Base-by-base conservation (phyloP, 2,329 filamentous ascomycete species). In the Apiospora malaysiana region DNA sequence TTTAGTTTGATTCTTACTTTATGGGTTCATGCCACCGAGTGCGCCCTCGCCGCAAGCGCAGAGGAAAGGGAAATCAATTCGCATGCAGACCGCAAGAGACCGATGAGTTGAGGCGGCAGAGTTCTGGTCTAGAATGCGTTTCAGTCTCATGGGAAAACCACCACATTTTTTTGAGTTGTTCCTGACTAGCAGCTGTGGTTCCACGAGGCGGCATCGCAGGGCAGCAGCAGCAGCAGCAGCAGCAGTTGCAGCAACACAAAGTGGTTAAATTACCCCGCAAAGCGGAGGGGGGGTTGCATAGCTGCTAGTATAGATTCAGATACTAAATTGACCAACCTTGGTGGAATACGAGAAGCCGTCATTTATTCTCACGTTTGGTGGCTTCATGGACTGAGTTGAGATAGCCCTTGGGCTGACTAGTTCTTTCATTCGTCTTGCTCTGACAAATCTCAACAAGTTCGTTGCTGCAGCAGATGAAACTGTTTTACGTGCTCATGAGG, bases 1-100 rank as follows among this genome's bases (percentile, higher is more conserved):
- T 14, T 37, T 59, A 40, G 56, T 63, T 63, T n/a, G 21, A 63
- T 63, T 63, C 56, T 63, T 63, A 63, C 56, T 63, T 63, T 63
- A 32, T 32, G 56, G 56, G 56, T 63, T 63, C 32, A 63, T 63
- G 56, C 32, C 56, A 63, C 37, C 32, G 56, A 63, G 56, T 21
- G 16, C 56, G 56, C 56, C 32, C 56, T 40, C 56, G 18, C 56
- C 56, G 32, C 56, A 63, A 23, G 56, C 56, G 56, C 56, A 63
- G 32, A n/a, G 16, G 7, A 4, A 10, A 40, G 8, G 56, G 56
- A 40, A 59, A 27, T 45, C 42, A 37, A 23, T 40, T 23, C 56
- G n/a, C n/a, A 37, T 63, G 32, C 32, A 37, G n/a, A 4, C 21
- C 32, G 6, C 18, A 32, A 32, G 16, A n/a, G 56, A 63, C 56